Base-by-base conservation (phyloP, 1,284 basidiomycete genomes). In the Boletellus deceptivus region DNA sequence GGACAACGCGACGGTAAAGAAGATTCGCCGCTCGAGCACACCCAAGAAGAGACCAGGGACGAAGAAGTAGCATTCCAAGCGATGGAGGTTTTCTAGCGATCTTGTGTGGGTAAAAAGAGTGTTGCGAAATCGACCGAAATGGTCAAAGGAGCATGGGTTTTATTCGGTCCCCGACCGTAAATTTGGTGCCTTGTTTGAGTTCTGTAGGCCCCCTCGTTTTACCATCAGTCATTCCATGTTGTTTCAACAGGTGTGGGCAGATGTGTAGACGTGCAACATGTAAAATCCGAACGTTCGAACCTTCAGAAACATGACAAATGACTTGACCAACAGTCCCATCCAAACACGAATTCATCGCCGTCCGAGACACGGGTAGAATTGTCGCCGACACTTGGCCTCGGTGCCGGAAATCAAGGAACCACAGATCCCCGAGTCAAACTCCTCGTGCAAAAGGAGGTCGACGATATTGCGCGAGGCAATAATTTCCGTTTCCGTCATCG, bases 401-500 rank as follows among this genome's bases (percentile, higher is more conserved):
- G 54, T 46, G 22, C 51, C 59, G 8, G 60, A 61, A 35, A 69
- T 55, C 51, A 57, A 50, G 34, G 63, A 61, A 27, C 75, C 77
- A 68, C 87, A 91, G 33, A 91, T 77, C 18, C 82, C 76, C 0
- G 77, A 71, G 34, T 75, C 69, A 61, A 83, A 93, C 61, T 84
- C 78, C 34, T 90, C 83, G 22, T 80, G 73, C 14, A 92, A 73
- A 20, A 91, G 75, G 22, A 90, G 72, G 55, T 91, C 90, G 43
- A 92, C 89, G 24, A 87, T 77, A 64, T 97, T 96, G 35, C 91
- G 83, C 0, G 90, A 83, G 0, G 90, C 78, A 36, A 97, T 72
- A 0, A 91, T 94, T 68, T 92, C 85, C 0, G 94, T 96, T 70
- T 98, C 93, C 93, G 96, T 95, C 9, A 88, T 89, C 13, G 84